Conservation (phyloP, 768 basidiomycete genomes). For the Leccinum rimulosum region DNA sequence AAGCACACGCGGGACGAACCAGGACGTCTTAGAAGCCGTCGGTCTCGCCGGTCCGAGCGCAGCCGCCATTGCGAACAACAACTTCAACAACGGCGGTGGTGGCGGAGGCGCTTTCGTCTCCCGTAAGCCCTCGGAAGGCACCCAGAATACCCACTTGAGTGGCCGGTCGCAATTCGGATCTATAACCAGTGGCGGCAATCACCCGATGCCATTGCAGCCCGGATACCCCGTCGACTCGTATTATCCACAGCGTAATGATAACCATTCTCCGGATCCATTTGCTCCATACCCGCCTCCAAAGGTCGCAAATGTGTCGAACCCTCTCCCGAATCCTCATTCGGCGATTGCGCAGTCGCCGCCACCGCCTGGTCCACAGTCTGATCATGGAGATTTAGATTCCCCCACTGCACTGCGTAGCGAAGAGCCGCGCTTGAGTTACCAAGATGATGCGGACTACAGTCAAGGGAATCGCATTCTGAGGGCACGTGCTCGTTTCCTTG, state of each 20-base stretch:
- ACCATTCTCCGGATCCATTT: constrained; percentile 28
- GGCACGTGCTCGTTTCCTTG: constrained; percentile 16
- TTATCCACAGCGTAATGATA: constrained; percentile 23
- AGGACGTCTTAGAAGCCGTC: constrained; percentile 30
- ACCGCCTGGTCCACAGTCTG: constrained; percentile 9
- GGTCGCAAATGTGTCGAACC: not conserved
- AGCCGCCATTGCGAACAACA: not conserved
- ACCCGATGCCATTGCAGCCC: constrained; percentile 21
- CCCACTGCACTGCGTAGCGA: constrained; percentile 11
- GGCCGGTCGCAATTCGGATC: constrained; percentile 25
- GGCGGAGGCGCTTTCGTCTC: constrained; percentile 12
- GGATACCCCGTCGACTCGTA: constrained; percentile 26
- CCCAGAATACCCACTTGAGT: constrained; percentile 26
- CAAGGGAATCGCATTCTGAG: constrained; percentile 29
- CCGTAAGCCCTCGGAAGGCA: constrained; percentile 26
- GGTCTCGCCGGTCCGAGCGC: constrained; percentile 19
- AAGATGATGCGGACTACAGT: constrained; percentile 29
- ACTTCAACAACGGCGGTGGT: not conserved
- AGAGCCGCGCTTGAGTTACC: constrained; percentile 30
- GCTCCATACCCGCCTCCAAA: constrained; percentile 22
- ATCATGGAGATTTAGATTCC: constrained; percentile 11
- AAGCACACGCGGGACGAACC: constrained; percentile 21
- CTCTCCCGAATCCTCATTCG: constrained; percentile 24
- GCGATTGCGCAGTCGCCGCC: constrained; percentile 3
- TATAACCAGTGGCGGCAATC: constrained; percentile 10